A percentile compares a stretch with the other conserved stretches of the same genome.
Evolutionary conservation across 2,329 filamentous ascomycete species (phyloP).

Genomic region (Cordyceps javanica): DNA sequence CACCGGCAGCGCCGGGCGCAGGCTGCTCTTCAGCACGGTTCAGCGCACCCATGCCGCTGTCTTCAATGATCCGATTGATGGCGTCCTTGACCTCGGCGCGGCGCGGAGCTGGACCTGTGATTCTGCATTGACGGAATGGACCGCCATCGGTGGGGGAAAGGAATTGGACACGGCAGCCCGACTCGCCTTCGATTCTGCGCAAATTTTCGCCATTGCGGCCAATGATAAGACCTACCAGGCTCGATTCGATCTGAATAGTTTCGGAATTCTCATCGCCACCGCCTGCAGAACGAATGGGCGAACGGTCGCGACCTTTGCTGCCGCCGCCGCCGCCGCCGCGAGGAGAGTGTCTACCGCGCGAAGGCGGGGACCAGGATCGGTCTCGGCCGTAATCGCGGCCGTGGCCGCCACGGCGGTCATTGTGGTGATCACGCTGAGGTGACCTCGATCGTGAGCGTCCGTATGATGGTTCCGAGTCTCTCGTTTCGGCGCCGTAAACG

Average conservation of each 20-base stretch:
- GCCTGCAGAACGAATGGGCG: conserved; percentile 42
- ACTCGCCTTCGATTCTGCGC: conserved; percentile 75
- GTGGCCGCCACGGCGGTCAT: conserved; percentile 67
- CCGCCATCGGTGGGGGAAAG: conserved; percentile 70
- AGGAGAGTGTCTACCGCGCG: conserved; percentile 55
- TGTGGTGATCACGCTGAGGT: conserved; percentile 64
- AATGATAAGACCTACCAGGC: conserved; percentile 83
- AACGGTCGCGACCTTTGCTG: conserved; percentile 50
- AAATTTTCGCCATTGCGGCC: conserved; percentile 86
- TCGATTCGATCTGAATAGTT: conserved; percentile 80
- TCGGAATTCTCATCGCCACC: conserved; percentile 65
- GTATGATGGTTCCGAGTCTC: conserved; percentile 46
- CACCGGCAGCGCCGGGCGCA: conserved; percentile 30
- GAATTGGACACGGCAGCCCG: conserved; percentile 80
- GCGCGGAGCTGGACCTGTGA: conserved; percentile 65
- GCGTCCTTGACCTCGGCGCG: conserved; percentile 74
- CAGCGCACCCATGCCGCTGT: conserved; percentile 51
- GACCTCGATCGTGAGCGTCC: conserved; percentile 67
- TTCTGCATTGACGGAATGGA: conserved; percentile 75
- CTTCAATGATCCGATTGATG: conserved; percentile 83
- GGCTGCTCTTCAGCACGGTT: conserved; percentile 38
- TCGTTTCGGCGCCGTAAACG: conserved; percentile 35
- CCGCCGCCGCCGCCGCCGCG: conserved; percentile 44
- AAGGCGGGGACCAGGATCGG: conserved; percentile 61
- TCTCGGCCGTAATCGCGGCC: conserved; percentile 40